Evolutionary conservation across 441 rosid genomes (phyloP).

Genomic region (Adansonia grandidieri): DNA sequence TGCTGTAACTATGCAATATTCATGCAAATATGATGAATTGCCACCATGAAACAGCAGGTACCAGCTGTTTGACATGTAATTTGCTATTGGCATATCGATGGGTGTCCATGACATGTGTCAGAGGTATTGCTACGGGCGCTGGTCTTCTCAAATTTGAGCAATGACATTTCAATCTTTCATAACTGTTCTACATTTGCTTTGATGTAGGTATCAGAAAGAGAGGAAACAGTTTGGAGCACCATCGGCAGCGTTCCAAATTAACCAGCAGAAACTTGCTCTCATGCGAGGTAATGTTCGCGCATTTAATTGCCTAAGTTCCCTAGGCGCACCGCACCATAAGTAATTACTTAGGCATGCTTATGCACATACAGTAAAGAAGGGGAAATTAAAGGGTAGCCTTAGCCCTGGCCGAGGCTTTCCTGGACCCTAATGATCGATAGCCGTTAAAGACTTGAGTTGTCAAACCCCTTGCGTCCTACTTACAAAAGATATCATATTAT

Average conservation of each 20-base stretch:
- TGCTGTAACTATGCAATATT: not conserved
- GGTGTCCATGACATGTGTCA: slow-evolving; percentile 95
- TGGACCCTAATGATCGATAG: too few relatives aligned
- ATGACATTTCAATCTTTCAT: not conserved
- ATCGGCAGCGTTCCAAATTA: slow-evolving; percentile 85
- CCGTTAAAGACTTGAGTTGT: not conserved
- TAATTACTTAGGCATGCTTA: too few relatives aligned
- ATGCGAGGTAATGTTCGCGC: slow-evolving; percentile 68
- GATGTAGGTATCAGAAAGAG: slow-evolving; percentile 74
- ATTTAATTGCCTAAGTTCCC: too few relatives aligned
- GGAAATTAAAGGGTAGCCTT: too few relatives aligned
- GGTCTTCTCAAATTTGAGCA: not conserved
- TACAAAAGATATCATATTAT: not conserved
- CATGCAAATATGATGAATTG: not conserved
- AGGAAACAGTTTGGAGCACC: slow-evolving; percentile 98
- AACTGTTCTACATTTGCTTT: slow-evolving; percentile 15
- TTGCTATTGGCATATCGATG: slow-evolving; percentile 86
- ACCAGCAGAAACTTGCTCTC: slow-evolving; percentile 41
- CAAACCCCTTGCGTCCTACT: not conserved
- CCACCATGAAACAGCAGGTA: slow-evolving; percentile 48
- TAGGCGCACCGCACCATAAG: too few relatives aligned
- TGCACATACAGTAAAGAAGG: too few relatives aligned
- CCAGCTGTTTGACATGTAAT: slow-evolving; percentile 90
- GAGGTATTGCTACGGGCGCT: slow-evolving; percentile 48
- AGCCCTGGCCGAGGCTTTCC: too few relatives aligned